Conservation (phyloP, 2,329 filamentous ascomycete species). For the Trichoderma koningiopsis region DNA sequence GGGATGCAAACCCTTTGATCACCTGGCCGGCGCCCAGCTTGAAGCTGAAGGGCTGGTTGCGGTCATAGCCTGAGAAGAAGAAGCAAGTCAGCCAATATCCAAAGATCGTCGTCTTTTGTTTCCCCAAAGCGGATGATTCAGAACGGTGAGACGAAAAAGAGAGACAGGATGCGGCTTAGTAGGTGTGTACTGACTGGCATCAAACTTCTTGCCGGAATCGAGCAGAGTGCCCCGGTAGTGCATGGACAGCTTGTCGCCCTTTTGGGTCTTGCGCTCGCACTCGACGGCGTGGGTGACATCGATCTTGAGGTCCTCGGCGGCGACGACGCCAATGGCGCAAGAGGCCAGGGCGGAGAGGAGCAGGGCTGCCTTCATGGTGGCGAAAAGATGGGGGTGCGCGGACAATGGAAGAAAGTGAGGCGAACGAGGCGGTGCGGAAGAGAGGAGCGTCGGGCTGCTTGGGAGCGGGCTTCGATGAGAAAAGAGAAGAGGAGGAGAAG, state of each 20-base stretch:
- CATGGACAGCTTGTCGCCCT: constrained; percentile 79
- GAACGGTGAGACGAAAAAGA: background rate
- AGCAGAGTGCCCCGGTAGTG: constrained; percentile 86
- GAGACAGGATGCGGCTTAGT: background rate
- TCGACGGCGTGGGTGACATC: constrained; percentile 73
- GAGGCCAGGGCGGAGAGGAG: constrained; percentile 55
- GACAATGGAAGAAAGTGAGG: background rate
- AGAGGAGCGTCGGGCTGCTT: background rate
- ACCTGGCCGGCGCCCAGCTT: constrained; percentile 78
- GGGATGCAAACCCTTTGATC: constrained; percentile 75
- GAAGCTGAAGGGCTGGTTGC: constrained; percentile 76
- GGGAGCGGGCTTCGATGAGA: background rate
- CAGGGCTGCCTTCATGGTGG: constrained; percentile 53
- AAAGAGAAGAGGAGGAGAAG: background rate
- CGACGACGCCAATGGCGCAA: constrained; percentile 53
- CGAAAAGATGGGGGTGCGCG: constrained; percentile 15
- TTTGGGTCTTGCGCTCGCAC: constrained; percentile 75
- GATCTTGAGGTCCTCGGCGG: constrained; percentile 69
- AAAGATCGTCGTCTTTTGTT: background rate
- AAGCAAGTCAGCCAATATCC: background rate
- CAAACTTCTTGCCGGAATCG: constrained; percentile 75
- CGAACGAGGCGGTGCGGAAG: background rate
- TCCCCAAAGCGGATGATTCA: background rate
- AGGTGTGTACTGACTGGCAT: constrained; percentile 59
- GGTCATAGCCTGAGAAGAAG: constrained; percentile 64